Conservation (phyloP, 2,329 filamentous ascomycete genomes). For the Arthrobotrys sinensis region DNA sequence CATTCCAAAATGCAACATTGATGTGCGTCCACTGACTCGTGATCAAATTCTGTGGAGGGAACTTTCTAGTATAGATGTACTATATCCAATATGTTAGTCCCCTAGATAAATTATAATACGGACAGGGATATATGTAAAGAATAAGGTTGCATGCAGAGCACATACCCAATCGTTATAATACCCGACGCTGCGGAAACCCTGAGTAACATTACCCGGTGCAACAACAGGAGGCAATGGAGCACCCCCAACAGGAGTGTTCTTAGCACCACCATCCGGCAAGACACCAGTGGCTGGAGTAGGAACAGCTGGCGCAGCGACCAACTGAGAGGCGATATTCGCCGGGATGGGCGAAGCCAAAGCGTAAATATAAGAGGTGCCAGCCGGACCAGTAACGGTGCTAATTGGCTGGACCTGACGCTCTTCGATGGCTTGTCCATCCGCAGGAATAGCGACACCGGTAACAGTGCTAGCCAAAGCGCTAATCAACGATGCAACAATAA, state of each 20-base stretch:
- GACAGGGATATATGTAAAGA: background rate
- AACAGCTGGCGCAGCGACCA: background rate
- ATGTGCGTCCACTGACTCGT: slow-evolving; percentile 87
- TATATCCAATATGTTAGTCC: slow-evolving; percentile 28
- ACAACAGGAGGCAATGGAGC: background rate
- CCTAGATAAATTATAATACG: background rate
- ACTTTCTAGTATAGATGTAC: slow-evolving; percentile 89
- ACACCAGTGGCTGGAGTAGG: background rate
- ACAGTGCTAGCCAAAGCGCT: background rate
- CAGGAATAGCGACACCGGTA: slow-evolving; percentile 14
- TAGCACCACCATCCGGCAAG: background rate
- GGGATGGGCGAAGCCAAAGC: slow-evolving; percentile 23
- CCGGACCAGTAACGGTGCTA: background rate
- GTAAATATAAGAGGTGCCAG: slow-evolving; percentile 24
- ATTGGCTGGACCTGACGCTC: slow-evolving; percentile 11
- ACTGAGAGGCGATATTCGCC: slow-evolving; percentile 10
- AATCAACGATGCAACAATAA: background rate
- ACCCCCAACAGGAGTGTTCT: background rate
- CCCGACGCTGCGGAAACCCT: slow-evolving; percentile 45
- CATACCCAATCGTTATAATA: slow-evolving; percentile 49
- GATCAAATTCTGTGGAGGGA: slow-evolving; percentile 87
- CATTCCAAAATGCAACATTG: slow-evolving; percentile 73
- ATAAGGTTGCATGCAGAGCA: background rate
- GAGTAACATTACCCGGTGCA: background rate
- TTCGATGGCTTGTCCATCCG: background rate